Evolutionary conservation across 495 filamentous ascomycete species (phyloP), one percentile per base, ranked within the genome.

Genomic region (Xylaria castorea): DNA sequence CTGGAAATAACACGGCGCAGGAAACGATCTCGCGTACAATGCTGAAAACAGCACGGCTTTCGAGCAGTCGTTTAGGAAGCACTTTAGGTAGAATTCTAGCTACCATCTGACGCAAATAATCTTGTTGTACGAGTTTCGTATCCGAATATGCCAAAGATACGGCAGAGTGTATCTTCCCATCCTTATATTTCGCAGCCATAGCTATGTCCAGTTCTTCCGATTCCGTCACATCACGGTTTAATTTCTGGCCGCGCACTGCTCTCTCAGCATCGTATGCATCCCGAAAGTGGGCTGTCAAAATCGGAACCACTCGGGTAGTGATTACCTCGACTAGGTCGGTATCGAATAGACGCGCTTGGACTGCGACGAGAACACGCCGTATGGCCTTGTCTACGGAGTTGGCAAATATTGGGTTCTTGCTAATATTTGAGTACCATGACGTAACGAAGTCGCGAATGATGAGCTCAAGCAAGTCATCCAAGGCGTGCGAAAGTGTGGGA

Each of bases 201-300:
- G 96, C 96, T 73, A 97, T 85, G 81, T 98, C 92, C 71, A 99
- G 84, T 84, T 98, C 97, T 75, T 97, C 95, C 2, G 94, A 97
- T 81, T 99, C 97, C 12, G 97, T 99, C 40, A 99, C 90, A 79
- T 91, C 94, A 46, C 92, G 90, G 73, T 92, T 94, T 72, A 99
- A 83, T 79, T 97, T 91, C 75, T 91, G 92, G 32, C 97, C 97
- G 72, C 96, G 88, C 7, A 99, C 91, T 25, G 89, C 87, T 61
- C 92, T 89, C 83, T 99, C 97, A 12, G 97, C 97, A 58, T 97
- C 89, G 76, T 94, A 93, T 76, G 97, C 97, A 71, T 97, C 92
- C 72, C 89, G 92, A 71, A 99, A 89, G 80, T 99, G 97, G 6
- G 89, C 86, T n/a, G 96, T 98, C 70, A 99, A 77, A 68, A 97